phyloP scores from a whole-genome alignment of 768 basidiomycete species.

The Russula olivacea region DNA sequence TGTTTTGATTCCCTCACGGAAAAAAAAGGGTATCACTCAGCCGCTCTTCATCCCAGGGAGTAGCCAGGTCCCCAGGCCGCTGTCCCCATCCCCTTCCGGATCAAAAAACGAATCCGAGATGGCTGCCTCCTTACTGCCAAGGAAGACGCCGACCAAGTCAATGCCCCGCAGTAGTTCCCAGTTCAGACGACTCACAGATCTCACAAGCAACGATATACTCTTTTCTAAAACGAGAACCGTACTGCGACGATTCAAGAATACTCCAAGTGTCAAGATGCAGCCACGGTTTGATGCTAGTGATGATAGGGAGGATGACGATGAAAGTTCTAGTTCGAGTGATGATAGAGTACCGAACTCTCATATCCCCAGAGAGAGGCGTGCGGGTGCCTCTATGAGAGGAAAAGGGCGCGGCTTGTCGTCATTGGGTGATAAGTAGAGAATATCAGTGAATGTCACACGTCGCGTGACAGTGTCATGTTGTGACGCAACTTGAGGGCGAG shows the following conservation, averaged over 20 bases:
- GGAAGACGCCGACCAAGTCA: slow-evolving; percentile 6
- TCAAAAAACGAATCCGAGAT: slow-evolving; percentile 19
- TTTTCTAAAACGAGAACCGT: slow-evolving; percentile 11
- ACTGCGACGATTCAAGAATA: slow-evolving; percentile 1
- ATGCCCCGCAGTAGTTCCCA: not conserved
- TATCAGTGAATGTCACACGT: not conserved
- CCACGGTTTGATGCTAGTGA: not conserved
- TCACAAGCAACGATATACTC: slow-evolving; percentile 14
- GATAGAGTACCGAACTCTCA: slow-evolving; percentile 14
- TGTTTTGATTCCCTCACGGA: not conserved
- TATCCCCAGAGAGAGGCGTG: slow-evolving; percentile 24
- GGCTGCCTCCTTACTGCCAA: not conserved
- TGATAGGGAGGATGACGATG: slow-evolving; percentile 16
- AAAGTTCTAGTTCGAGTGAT: slow-evolving; percentile 21
- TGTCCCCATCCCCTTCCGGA: slow-evolving; percentile 1
- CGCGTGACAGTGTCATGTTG: not conserved
- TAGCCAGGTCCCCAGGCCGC: slow-evolving; percentile 17
- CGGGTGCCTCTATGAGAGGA: slow-evolving; percentile 2
- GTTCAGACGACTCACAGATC: slow-evolving; percentile 12
- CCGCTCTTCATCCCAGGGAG: slow-evolving; percentile 23
- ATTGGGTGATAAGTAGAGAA: slow-evolving; percentile 1
- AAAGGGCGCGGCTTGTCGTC: slow-evolving; percentile 17
- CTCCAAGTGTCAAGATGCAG: slow-evolving; percentile 4
- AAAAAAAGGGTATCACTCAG: not conserved
- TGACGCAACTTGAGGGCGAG: not conserved